Evolutionary conservation across 2,329 filamentous ascomycete genomes (phyloP), one percentile per base, ranked within the genome.

Genomic region (Aspergillus amoenus): DNA sequence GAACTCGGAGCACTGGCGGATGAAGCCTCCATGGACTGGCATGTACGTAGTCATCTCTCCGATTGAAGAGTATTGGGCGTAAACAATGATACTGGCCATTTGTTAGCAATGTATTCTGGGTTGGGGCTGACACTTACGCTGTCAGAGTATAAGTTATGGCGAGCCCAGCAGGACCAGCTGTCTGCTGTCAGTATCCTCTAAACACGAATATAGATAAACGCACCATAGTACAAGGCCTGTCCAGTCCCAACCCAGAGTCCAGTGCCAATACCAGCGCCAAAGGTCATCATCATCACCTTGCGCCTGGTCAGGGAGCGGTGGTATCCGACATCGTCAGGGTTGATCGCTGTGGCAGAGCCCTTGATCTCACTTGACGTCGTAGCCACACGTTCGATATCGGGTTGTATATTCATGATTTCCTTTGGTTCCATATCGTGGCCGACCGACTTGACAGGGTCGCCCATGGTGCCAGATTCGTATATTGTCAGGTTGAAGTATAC

Each of bases 241-340:
- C 72, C 72, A 7, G 72, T 74, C 13, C 72, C 71, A 11, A 75
- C 68, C 71, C 71, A 73, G 0, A 74, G 61, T 1, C 72, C 72
- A 1, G 68, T 72, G 0, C 70, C 72, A 46, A 75, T 71, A 1
- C 71, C 72, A 18, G 68, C 71, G 0, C 72, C 72, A 57, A 74
- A 71, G 11, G 71, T 73, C 67, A 73, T 71, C 70, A 74, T 74
- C 67, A 75, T 75, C 47, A 75, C 69, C 43, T 72, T 68, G 24
- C 72, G 64, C 47, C 69, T 65, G 1, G 64, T 64, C 13, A 74
- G 65, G 22, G 62, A 64, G 21, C 72, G 67, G 37, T 70, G 68
- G 39, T 66, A 73, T 2, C 71, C 71, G 15, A 67, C 69, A 45
- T 61, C 40, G 17, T 58, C 56, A 7, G 50, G 41, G 7, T 52